phyloP scores from a whole-genome alignment of 1,284 basidiomycete species.

The Ceratobasidium sp. region DNA sequence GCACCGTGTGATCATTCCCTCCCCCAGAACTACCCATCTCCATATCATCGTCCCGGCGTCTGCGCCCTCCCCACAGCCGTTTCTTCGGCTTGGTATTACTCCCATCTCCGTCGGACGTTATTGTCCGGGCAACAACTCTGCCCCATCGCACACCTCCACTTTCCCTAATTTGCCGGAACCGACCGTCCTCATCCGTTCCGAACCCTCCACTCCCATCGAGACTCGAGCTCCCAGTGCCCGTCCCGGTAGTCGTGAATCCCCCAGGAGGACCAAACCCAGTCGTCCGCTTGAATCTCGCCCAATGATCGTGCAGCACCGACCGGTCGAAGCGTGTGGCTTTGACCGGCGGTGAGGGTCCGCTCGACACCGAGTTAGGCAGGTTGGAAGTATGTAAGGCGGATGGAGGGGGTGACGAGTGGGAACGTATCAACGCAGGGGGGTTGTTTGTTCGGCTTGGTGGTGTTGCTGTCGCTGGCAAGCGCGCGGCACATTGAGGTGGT shows the following conservation, averaged over 20 bases:
- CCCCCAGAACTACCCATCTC: slow-evolving; percentile 25
- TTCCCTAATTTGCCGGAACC: background rate
- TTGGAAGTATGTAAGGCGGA: background rate
- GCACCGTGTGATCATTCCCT: slow-evolving; percentile 14
- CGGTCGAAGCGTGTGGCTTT: slow-evolving; percentile 42
- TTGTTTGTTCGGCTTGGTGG: background rate
- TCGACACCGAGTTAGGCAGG: slow-evolving; percentile 13
- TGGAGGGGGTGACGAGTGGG: slow-evolving; percentile 2
- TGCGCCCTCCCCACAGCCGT: slow-evolving; percentile 24
- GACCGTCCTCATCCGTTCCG: slow-evolving; percentile 5
- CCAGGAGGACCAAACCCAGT: slow-evolving; percentile 32
- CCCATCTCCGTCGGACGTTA: slow-evolving; percentile 32
- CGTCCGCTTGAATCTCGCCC: slow-evolving; percentile 39
- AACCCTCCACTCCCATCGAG: slow-evolving; percentile 9
- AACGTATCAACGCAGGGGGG: background rate
- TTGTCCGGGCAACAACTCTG: slow-evolving; percentile 26
- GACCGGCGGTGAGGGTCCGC: background rate
- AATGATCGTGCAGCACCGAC: slow-evolving; percentile 30
- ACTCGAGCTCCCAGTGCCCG: slow-evolving; percentile 40
- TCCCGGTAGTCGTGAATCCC: slow-evolving; percentile 18
- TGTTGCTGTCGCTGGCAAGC: too few relatives aligned
- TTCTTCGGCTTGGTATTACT: background rate
- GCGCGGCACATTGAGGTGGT: background rate
- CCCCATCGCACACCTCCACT: slow-evolving; percentile 33
- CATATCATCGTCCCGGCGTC: slow-evolving; percentile 13